Evolutionary conservation across 169 alveolate genomes (phyloP), one percentile per base, ranked within the genome.

Genomic region (Fabrea salina): DNA sequence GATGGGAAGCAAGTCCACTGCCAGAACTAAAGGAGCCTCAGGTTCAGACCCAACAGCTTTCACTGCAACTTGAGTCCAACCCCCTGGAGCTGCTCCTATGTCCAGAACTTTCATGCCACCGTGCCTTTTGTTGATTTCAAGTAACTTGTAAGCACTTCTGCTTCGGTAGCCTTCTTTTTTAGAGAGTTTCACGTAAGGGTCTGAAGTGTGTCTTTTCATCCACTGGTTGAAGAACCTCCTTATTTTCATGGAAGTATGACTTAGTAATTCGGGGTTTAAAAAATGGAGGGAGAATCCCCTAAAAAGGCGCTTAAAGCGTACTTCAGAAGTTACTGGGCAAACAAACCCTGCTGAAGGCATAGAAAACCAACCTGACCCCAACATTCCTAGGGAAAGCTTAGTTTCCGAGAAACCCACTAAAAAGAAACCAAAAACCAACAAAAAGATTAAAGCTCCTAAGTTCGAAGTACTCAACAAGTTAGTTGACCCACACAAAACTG

Each of bases 31-130:
- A 4, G 39, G 39, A 22, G 25, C 44, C 19, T 41, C 25, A 5
- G 37, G 5, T 3, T 22, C 37, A n/a, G 7, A 43, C 56, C 49
- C 39, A 25, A 40, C 76, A 43, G 35, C 43, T 32, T 71, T 50
- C 11, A 70, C 19, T n/a, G 53, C 78, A 2, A 86, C 88, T 82
- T 91, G 82, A 19, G 89, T 81, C 93, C 95, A 91, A 6, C 92
- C 88, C 3, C 95, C 95, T 25, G 95, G 95, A 1, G 92, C 88
- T 27, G 92, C 86, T 16, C 95, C 93, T 5, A 91, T 49, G 61
- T 91, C 95, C 33, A 91, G 25, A 0, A 86, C 86, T 1, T 56
- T 70, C 76, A 57, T 57, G 2, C 72, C 82, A 7, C 79, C 19
- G 54, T 61, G 83, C 56, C 79, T 72, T 6, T 80, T 54, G 41